These are phyloP conservation scores for Phytopythium oedochilum DNA, from an alignment of 352 stramenopile genomes.

Conservation along the genomic window DNA sequence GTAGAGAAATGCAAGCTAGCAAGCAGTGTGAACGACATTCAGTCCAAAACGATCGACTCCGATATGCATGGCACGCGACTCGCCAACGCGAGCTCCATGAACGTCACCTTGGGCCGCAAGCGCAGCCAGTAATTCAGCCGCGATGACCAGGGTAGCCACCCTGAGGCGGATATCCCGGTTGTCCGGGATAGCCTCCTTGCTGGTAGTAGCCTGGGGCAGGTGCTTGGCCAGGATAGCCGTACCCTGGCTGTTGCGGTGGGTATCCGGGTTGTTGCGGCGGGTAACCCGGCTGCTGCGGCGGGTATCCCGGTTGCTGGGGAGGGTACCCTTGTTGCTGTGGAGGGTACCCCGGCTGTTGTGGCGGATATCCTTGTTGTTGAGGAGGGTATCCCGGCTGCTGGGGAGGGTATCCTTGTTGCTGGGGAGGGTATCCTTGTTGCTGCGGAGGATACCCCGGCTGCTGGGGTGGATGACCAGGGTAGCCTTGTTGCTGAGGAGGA, in stretches of 20 bases:
- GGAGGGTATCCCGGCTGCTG: slow-evolving; percentile 9
- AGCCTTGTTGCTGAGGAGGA: slow-evolving; percentile 8
- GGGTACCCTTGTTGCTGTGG: slow-evolving; percentile 13
- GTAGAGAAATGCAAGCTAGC: not conserved
- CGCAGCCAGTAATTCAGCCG: slow-evolving; percentile 12
- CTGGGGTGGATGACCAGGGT: slow-evolving; percentile 9
- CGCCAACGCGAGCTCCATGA: not conserved
- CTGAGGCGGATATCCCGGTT: slow-evolving; percentile 13
- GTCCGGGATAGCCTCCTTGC: slow-evolving; percentile 9
- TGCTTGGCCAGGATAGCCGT: slow-evolving; percentile 12
- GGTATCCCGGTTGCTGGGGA: slow-evolving; percentile 17
- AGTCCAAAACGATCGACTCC: not conserved
- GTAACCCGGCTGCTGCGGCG: slow-evolving; percentile 17
- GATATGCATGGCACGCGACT: not conserved
- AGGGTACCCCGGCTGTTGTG: slow-evolving; percentile 11
- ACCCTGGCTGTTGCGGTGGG: slow-evolving; percentile 15
- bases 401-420: slow-evolving; percentile 12
- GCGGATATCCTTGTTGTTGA: slow-evolving; percentile 12
- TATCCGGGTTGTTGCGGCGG: slow-evolving; percentile 19
- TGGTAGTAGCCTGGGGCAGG: slow-evolving; percentile 5
- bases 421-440: slow-evolving; percentile 12
- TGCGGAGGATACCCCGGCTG: slow-evolving; percentile 6
- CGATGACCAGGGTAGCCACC: slow-evolving; percentile 30
- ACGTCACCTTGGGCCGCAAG: not conserved
- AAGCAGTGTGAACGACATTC: not conserved